Percentiles rank a stretch among this genome's conserved stretches.
These are phyloP conservation scores for Leishmania arabica DNA, from an alignment of 208 protist genomes.

Conservation along the genomic window DNA sequence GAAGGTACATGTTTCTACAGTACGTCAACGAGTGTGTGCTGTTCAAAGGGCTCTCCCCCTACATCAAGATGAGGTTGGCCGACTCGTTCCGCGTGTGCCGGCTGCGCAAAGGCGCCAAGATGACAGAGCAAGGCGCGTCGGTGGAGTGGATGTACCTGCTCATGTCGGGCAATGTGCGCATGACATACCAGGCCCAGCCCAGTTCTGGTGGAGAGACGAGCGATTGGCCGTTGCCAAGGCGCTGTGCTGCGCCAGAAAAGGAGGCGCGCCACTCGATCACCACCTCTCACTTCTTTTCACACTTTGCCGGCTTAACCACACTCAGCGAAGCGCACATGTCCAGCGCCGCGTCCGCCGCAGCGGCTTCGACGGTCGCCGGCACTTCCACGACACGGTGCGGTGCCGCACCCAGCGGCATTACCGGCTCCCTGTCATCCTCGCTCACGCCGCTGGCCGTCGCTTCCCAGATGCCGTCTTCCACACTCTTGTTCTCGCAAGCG, in stretches of 20 bases:
- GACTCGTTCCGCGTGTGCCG: slow-evolving; percentile 57
- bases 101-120: slow-evolving; percentile 40
- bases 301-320: neutral
- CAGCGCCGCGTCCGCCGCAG: neutral
- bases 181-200: slow-evolving; percentile 18
- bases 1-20: slow-evolving; percentile 54
- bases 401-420: neutral
- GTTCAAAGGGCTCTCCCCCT: slow-evolving; percentile 43
- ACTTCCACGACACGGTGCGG: neutral
- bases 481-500: slow-evolving; percentile 5
- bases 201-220: neutral
- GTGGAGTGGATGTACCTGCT: slow-evolving; percentile 87
- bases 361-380: neutral
- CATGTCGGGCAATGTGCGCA: slow-evolving; percentile 60
- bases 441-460: neutral
- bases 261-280: neutral
- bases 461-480: neutral
- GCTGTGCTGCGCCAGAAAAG: neutral
- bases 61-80: slow-evolving; percentile 52
- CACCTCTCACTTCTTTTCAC: neutral
- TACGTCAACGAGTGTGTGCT: slow-evolving; percentile 53
- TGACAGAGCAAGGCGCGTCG: slow-evolving; percentile 44
- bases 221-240: neutral
- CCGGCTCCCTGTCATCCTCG: neutral
- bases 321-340: slow-evolving; percentile 9